Base-by-base conservation (phyloP, 2,329 filamentous ascomycete species). In the Diaporthe capsici region DNA sequence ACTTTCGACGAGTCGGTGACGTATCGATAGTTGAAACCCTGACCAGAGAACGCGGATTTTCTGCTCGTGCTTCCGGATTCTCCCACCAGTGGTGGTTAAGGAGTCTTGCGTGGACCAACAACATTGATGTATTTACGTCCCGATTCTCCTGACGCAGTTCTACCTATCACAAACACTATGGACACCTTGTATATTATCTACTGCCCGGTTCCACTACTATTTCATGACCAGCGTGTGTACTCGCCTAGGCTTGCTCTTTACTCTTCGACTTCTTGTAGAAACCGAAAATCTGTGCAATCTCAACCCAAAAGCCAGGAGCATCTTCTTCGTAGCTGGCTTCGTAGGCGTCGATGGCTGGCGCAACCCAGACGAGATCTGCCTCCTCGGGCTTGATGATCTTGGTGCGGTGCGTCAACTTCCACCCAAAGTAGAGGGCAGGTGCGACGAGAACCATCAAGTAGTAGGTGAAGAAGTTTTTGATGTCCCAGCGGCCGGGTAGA, bases 351-450 rank as follows among this genome's bases (percentile, higher is more conserved):
- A 81, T 77, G 22, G 57, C 28, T 15, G 73, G 76, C 7, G 76
- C 51, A 67, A 81, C 80, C 80, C 80, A 81, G 4, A 80, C 44
- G 55, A 81, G 75, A 67, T 81, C 80, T 4, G 79, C 78, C 71
- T 80, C 89, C 25, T 88, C 83, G 0, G 91, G 84, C 3, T 83
- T 83, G 20, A 92, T 84, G 71, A 90, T 84, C 76, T 86, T 87
- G 2, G 92, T 94, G 74, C 85, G 85, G 84, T 92, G 90, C 81
- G 91, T 28, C 0, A 94, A 20, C 83, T 94, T 94, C 90, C 91
- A 94, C 79, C 86, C 86, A 20, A 88, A 72, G 80, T 89, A 93
- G 42, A 90, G 83, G 44, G 89, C 79, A 6, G 88, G 86, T 0
- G 88, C 87, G 49, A 92, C 80, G 17, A 91, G 81, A 76, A 89